A percentile compares a stretch with the other conserved stretches of the same genome.
phyloP scores from a whole-genome alignment of 2,329 filamentous ascomycete species.

The Pseudonectria foliicola region DNA sequence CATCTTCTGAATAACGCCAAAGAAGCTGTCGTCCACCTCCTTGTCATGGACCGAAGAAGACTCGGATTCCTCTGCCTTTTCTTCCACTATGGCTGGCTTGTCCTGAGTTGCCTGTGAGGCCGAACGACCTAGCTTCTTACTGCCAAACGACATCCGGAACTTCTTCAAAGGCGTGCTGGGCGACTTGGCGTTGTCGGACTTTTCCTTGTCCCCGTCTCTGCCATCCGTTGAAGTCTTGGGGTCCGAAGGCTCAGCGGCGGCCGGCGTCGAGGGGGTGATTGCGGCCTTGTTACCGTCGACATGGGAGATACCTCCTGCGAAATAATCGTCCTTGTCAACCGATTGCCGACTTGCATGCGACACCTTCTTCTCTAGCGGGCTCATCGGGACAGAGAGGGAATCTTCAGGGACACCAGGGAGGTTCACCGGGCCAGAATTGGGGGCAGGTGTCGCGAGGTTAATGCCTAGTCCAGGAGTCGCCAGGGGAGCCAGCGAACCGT shows the following conservation, averaged over 20 bases:
- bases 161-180: slow-evolving; percentile 70
- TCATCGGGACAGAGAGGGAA: slow-evolving; percentile 32
- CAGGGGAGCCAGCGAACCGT: slow-evolving; percentile 53
- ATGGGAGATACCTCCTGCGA: slow-evolving; percentile 54
- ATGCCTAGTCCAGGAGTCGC: slow-evolving; percentile 73
- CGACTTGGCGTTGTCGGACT: slow-evolving; percentile 48
- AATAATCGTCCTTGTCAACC: slow-evolving; percentile 67
- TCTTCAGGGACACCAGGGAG: slow-evolving; percentile 45
- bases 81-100: slow-evolving; percentile 67
- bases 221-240: slow-evolving; percentile 44
- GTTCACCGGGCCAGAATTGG: slow-evolving; percentile 16
- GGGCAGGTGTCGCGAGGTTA: slow-evolving; percentile 62
- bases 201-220: slow-evolving; percentile 45
- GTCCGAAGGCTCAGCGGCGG: slow-evolving; percentile 38
- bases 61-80: slow-evolving; percentile 65
- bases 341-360: slow-evolving; percentile 55
- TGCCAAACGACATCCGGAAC: slow-evolving; percentile 75
- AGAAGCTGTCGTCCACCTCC: slow-evolving; percentile 68
- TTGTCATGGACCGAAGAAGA: slow-evolving; percentile 60
- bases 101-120: slow-evolving; percentile 52
- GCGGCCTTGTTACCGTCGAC: slow-evolving; percentile 41
- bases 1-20: slow-evolving; percentile 65
- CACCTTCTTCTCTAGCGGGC: slow-evolving; percentile 46
- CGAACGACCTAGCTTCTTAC: slow-evolving; percentile 75
- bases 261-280: slow-evolving; percentile 36